Evolutionary conservation across 345 rosid genomes (phyloP).

Genomic region (Melastoma malabathricum): DNA sequence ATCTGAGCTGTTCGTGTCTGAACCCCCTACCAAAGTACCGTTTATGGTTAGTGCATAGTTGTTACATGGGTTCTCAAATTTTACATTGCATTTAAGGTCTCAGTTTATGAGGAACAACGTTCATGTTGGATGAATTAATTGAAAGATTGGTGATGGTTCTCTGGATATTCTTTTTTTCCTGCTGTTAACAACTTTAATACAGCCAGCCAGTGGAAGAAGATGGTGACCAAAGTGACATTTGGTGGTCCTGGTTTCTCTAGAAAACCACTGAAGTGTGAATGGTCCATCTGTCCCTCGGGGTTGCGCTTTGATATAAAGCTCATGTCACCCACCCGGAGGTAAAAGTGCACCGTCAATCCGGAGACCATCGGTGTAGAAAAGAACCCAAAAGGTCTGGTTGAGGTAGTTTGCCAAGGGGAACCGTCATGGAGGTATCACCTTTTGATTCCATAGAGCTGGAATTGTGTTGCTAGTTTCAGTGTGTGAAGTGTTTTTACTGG

Average conservation of each 20-base stretch:
- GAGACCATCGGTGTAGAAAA: conserved; percentile 83
- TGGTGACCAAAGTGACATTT: conserved; percentile 89
- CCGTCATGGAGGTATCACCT: conserved; percentile 60
- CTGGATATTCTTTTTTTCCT: neutral
- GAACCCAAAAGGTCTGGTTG: conserved; percentile 89
- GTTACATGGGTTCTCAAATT: too few species aligned
- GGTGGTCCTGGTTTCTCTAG: conserved; percentile 85
- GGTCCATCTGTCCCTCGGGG: conserved; percentile 86
- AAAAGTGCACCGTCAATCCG: conserved; percentile 72
- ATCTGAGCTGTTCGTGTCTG: too few species aligned
- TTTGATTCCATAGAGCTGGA: neutral
- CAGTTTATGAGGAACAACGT: too few species aligned
- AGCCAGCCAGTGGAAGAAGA: conserved; percentile 95
- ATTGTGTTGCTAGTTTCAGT: neutral
- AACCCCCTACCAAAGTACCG: too few species aligned
- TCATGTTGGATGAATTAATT: neutral
- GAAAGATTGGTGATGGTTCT: neutral
- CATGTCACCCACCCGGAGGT: conserved; percentile 93
- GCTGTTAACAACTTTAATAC: conserved; percentile 6
- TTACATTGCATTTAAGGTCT: too few species aligned
- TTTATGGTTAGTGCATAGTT: too few species aligned
- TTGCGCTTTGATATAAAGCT: conserved; percentile 77
- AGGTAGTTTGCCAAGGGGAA: conserved; percentile 89
- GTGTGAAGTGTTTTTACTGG: conserved; percentile 44
- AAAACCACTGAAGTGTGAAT: conserved; percentile 95